These are phyloP conservation scores for Calonectria pseudoturangicola DNA, from an alignment of 2,329 filamentous ascomycete genomes.

Conservation along the genomic window DNA sequence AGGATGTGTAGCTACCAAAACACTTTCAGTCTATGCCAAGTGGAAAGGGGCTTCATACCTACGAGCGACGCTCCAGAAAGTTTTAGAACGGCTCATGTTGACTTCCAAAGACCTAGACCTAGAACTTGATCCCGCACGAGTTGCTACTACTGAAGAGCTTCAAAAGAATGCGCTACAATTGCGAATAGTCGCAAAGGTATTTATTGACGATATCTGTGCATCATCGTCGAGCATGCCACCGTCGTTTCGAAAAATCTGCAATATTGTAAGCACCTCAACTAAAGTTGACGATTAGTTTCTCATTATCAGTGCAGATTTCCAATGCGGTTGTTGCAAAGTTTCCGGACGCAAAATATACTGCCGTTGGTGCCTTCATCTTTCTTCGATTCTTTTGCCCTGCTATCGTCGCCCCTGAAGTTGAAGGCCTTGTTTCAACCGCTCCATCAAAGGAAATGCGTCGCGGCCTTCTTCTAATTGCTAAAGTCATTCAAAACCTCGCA, in stretches of 20 bases:
- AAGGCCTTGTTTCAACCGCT: constrained; percentile 76
- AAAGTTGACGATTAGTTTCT: neutral
- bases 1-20: constrained; percentile 83
- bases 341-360: constrained; percentile 82
- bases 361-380: constrained; percentile 83
- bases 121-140: constrained; percentile 79
- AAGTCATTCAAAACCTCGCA: constrained; percentile 82
- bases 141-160: constrained; percentile 76
- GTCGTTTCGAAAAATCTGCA: constrained; percentile 80
- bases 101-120: constrained; percentile 81
- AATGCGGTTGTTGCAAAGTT: constrained; percentile 78
- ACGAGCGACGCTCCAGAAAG: constrained; percentile 78
- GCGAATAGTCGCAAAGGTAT: constrained; percentile 80
- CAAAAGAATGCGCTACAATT: constrained; percentile 80
- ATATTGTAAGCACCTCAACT: constrained; percentile 69
- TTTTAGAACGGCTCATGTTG: constrained; percentile 79
- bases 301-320: constrained; percentile 69
- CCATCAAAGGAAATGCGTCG: constrained; percentile 82
- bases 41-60: constrained; percentile 81
- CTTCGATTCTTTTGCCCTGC: constrained; percentile 83
- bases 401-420: constrained; percentile 81
- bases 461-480: constrained; percentile 80
- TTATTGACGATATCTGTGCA: constrained; percentile 81
- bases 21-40: constrained; percentile 82
- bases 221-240: constrained; percentile 77